Base-by-base conservation (phyloP, 2,329 filamentous ascomycete species). In the Pyrenophora graminea region DNA sequence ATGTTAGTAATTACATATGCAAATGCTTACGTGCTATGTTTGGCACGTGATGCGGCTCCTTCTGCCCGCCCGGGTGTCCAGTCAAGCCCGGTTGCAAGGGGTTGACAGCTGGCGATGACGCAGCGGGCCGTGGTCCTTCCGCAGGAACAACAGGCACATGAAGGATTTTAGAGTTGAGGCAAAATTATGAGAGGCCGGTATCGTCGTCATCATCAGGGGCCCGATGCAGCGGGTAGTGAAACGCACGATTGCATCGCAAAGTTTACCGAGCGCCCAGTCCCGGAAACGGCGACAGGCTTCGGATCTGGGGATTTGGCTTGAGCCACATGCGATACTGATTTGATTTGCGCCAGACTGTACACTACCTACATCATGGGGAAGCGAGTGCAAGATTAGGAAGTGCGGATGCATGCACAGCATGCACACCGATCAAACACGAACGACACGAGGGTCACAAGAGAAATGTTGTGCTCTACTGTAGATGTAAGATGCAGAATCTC, bases 1-100 rank as follows among this genome's bases (percentile, higher is more conserved):
- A 34, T 21, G 19, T 41, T 17, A 25, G 21, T 39, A 27, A 33
- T 32, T 39, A 34, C 12, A 15, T 21, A 21, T 21, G 19, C 19
- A 15, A 15, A 21, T 6, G 17, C 31, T 21, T 12, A 9, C 3
- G 17, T 23, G 6, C 13, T 10, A 9, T n/a, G 9, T 6, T 12
- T 7, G 4, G 8, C 38, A 42, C 31, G 38, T 48, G 38, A 42
- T 36, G 45, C 31, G 45, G 45, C 38, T 48, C 45, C 30, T 21
- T 12, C 15, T 17, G 8, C n/a, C n/a, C 21, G 36, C n/a, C 21
- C 15, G 15, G 15, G 15, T 15, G 15, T 15, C 15, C 15, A 41
- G 21, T 27, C 5, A 21, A 12, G n/a, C 15, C 34, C 5, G 45
- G 13, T 41, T 41, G 19, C 10, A 15, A 41, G 21, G 25, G 19